Base-by-base conservation (phyloP, 2,329 filamentous ascomycete species). In the Calonectria multiphialidica region DNA sequence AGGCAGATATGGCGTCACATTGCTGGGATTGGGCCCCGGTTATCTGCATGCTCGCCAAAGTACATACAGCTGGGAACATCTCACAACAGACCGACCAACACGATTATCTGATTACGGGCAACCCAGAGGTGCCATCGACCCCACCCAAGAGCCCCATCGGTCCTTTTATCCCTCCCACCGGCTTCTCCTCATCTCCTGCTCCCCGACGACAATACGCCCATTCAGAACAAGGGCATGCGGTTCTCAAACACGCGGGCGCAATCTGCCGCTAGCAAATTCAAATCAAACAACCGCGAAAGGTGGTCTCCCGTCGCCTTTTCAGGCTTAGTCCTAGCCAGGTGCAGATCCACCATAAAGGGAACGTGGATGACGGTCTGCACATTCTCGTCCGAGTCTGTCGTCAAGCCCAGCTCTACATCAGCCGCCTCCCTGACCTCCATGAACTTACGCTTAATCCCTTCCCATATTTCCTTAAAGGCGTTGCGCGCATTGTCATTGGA, bases 301-400 rank as follows among this genome's bases (percentile, higher is more conserved):
- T 74, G 82, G 68, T 84, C 83, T 15, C 80, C 81, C 16, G 64
- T 81, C 6, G 83, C 83, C 13, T 77, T 78, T 18, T 78, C 78
- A 2, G 83, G 82, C 23, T 85, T 40, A 76, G 10, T 81, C 68
- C 83, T 72, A 7, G 82, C 82, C n/a, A 84, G 71, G 18, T 82
- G 78, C 57, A 84, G 73, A 64, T 86, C 83, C 3, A 79, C 76
- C 82, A 85, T 83, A 67, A 86, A 83, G 0, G 82, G 81, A 5
- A 80, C 84, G 1, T 81, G 76, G 10, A 85, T 80, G 33, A 12
- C 12, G 3, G n/a, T 10, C 53, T 18, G 13, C 13, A 40, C 21
- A 9, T 21, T 25, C 53, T 40, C 53, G 7, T 40, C 53, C 6
- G 21, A 40, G 15, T 9, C 8, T 9, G 15, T 10, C 35, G 28